These are phyloP conservation scores for Plantago ovata DNA, from an alignment of 257 asterid species.

Conservation along the genomic window DNA sequence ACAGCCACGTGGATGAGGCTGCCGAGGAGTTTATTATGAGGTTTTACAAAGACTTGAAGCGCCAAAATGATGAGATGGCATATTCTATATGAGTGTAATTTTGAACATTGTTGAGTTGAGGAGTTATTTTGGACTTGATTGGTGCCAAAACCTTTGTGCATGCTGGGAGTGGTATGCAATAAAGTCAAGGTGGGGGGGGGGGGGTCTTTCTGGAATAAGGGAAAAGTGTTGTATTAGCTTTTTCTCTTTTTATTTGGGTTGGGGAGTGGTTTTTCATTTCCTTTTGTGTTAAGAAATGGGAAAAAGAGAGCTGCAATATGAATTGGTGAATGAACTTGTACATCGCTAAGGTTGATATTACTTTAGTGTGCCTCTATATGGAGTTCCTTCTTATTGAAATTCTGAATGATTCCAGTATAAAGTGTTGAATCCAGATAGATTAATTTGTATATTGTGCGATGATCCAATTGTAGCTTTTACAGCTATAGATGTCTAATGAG, in stretches of 20 bases:
- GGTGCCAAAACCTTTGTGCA: conserved; percentile 17
- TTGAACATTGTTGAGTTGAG: neutral
- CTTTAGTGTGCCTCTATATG: conserved; percentile 2
- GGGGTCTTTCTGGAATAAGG: conserved; percentile 21
- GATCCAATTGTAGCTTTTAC: too few species aligned
- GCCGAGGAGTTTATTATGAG: conserved; percentile 56
- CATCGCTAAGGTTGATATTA: conserved; percentile 13
- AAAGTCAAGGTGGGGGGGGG: conserved; percentile 6
- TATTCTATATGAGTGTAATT: conserved; percentile 23
- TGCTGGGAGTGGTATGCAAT: conserved; percentile 14
- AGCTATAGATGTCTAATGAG: too few species aligned
- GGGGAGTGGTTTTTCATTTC: neutral
- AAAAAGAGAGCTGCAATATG: conserved; percentile 13
- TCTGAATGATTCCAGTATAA: neutral
- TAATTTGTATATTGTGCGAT: too few species aligned
- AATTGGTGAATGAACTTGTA: conserved; percentile 7
- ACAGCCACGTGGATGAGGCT: conserved; percentile 49
- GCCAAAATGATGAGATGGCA: conserved; percentile 28
- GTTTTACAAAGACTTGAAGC: conserved; percentile 56
- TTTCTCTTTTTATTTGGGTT: neutral
- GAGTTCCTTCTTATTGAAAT: conserved; percentile 6
- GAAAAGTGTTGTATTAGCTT: conserved; percentile 1
- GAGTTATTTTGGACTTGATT: conserved; percentile 14
- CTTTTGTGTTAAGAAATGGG: neutral
- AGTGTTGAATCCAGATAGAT: too few species aligned